Evolutionary conservation across 2,329 filamentous ascomycete species (phyloP).

Genomic region (Knoxdaviesia proteae): DNA sequence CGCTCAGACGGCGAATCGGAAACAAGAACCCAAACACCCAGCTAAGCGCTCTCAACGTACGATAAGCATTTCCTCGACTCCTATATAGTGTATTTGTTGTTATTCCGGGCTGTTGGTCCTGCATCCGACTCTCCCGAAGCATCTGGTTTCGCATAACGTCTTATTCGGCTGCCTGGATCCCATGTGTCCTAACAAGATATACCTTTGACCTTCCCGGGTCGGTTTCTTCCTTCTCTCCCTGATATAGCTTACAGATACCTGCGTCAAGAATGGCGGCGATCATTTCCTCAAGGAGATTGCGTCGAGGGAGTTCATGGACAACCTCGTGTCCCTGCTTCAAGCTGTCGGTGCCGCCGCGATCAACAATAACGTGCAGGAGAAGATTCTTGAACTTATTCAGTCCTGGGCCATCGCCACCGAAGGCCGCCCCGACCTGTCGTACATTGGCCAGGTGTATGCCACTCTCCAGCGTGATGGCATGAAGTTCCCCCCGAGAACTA

Average conservation of each 20-base stretch:
- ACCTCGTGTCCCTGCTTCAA: conserved; percentile 74
- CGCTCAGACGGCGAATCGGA: conserved; percentile 79
- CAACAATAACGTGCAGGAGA: conserved; percentile 68
- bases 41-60: conserved; percentile 76
- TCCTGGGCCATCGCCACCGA: conserved; percentile 82
- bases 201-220: background rate
- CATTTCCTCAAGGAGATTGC: conserved; percentile 94
- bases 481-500: conserved; percentile 67
- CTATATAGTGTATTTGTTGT: background rate
- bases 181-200: too few relatives aligned
- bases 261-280: conserved; percentile 90
- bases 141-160: too few relatives aligned
- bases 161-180: too few relatives aligned
- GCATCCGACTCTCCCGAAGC: too few relatives aligned
- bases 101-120: background rate
- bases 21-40: conserved; percentile 97
- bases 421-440: conserved; percentile 59
- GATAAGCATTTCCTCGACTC: conserved; percentile 4
- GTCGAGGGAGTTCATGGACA: conserved; percentile 96
- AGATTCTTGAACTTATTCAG: conserved; percentile 86
- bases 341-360: conserved; percentile 53
- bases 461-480: conserved; percentile 69
- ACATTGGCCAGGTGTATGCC: conserved; percentile 75
- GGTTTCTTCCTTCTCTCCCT: background rate
- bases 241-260: conserved; percentile 76